phyloP scores from a whole-genome alignment of 139 green algal species.

The Chlorella ohadii region DNA sequence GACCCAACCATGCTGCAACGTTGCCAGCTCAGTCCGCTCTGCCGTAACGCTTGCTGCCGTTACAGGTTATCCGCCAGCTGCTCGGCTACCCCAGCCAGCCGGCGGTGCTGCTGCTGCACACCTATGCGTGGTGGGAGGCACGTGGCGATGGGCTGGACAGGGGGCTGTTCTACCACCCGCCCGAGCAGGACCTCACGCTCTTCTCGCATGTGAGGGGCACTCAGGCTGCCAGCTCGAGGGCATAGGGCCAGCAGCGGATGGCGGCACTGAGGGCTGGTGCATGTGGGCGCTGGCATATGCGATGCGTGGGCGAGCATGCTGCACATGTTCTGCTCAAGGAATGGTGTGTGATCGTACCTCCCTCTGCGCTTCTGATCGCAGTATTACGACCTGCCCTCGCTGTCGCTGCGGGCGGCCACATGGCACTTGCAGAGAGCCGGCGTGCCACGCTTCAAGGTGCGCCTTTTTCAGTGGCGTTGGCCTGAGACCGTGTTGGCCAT shows the following conservation, averaged over 20 bases:
- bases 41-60: background rate
- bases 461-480: background rate
- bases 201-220: no score
- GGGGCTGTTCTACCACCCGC: conserved; percentile 20
- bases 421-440: conserved; percentile 3
- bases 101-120: background rate
- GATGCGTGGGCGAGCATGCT: no score
- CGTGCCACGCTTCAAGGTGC: background rate
- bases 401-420: background rate
- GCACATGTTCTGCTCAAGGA: no score
- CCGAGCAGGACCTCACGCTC: conserved; percentile 1
- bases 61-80: background rate
- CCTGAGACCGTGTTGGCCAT: no score
- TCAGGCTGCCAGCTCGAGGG: no score
- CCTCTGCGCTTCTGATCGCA: background rate
- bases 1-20: no score
- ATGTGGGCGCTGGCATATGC: no score
- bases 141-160: background rate
- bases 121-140: background rate
- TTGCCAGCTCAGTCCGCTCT: no score
- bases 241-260: no score
- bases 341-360: no score
- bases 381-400: conserved; percentile 12
- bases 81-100: background rate
- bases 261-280: no score